Evolutionary conservation across 345 rosid species (phyloP), one percentile per base, ranked within the genome.

Genomic region (Brassica incana): DNA sequence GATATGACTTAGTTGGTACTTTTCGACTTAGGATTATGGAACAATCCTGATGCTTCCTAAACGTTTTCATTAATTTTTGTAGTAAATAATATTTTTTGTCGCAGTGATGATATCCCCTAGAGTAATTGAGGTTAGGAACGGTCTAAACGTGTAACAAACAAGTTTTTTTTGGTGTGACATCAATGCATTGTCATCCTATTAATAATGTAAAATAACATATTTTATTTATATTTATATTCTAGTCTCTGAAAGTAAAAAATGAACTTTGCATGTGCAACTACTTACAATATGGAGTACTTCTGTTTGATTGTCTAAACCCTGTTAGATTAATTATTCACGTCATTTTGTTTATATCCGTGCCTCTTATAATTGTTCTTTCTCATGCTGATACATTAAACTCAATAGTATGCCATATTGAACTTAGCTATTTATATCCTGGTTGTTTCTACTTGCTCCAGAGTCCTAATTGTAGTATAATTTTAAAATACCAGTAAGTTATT

Each of bases 401-500:
- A 16, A 38, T 38, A 25, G 6, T 27, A 58, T 27, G 30, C 30
- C 30, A 27, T 27, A 27, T 27, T 27, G 30, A 27, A 27, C 30
- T 27, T 27, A 27, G 30, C 4, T 27, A 3, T 27, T 27, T 27
- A 27, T 27, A 27, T 58, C 18, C 25, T n/a, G n/a, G n/a, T n/a
- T 2, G 32, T 35, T 65, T 71, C 15, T 64, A 25, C 32, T 63
- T 2, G 4, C 12, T 40, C 48, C 9, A 12, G 12, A 40, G 48
- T 40, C 12, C 8, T 40, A 40, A 40, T 0, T 40, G 8, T 6
- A 35, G 38, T 32, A 48, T 65, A 6, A 38, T n/a, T 5, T 15
- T 69, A n/a, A 60, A 27, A 2, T 16, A 12, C n/a, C n/a, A n/a
- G n/a, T 18, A 18, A 75, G 61, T 75, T 69, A 54, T 65, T 69